phyloP scores from a whole-genome alignment of 495 filamentous ascomycete genomes.

The Penicillium roqueforti region DNA sequence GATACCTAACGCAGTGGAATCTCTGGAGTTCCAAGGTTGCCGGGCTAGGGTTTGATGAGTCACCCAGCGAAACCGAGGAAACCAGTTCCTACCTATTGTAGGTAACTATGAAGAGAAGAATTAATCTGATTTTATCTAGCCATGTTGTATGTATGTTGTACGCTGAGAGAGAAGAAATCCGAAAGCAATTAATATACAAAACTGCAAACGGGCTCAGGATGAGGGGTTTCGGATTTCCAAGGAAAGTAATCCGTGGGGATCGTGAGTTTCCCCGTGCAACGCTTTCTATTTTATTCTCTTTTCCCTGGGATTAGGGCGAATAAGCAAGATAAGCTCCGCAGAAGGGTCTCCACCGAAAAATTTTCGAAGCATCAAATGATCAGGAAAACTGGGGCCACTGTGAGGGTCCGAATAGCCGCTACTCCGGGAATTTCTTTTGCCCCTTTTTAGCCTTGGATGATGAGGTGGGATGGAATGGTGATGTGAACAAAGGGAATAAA shows the following conservation, averaged over 20 bases:
- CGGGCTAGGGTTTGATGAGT: slow-evolving; percentile 3
- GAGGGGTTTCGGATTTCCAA: slow-evolving; percentile 29
- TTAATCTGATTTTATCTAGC: not conserved
- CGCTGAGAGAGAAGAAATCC: no score
- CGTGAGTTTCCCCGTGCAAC: slow-evolving; percentile 24
- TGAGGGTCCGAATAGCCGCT: slow-evolving; percentile 13
- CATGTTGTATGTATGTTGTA: no score
- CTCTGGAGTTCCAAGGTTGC: not conserved
- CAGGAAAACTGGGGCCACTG: slow-evolving; percentile 18
- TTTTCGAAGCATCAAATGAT: slow-evolving; percentile 33
- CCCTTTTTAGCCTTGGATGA: not conserved
- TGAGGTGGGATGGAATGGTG: no score
- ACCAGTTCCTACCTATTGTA: not conserved
- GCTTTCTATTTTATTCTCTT: slow-evolving; percentile 17
- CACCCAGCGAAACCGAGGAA: no score
- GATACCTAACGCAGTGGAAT: slow-evolving; percentile 2
- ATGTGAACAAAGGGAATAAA: not conserved
- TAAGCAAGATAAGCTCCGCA: slow-evolving; percentile 28
- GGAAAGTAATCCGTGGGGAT: slow-evolving; percentile 30
- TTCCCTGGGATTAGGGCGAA: slow-evolving; percentile 1
- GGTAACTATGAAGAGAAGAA: no score
- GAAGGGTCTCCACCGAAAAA: slow-evolving; percentile 28
- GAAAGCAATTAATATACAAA: no score
- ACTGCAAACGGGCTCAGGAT: no score
- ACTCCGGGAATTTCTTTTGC: not conserved